Percentiles rank a stretch among this genome's conserved stretches.
Evolutionary conservation across 805 yeast genomes (phyloP).

Genomic region (Candida nanaspora): DNA sequence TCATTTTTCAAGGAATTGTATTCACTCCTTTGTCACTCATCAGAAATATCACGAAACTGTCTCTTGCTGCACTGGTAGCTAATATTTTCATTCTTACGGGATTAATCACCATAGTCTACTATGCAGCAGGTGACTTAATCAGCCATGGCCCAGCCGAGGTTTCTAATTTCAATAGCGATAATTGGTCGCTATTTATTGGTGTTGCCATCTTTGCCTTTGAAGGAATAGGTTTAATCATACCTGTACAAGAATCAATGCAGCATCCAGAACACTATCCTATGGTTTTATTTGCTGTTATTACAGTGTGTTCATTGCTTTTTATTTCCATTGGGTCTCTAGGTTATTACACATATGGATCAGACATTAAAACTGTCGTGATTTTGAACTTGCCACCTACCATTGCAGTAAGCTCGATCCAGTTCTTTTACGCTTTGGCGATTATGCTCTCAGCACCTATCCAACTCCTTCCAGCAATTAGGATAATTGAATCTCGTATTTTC

Average conservation of each 20-base stretch:
- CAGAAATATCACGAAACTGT: constrained; percentile 69
- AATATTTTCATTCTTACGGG: constrained; percentile 65
- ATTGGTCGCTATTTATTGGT: constrained; percentile 70
- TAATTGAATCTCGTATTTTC: constrained; percentile 59
- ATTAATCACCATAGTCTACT: constrained; percentile 54
- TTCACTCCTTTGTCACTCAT: constrained; percentile 65
- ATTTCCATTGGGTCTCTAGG: constrained; percentile 61
- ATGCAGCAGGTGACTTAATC: constrained; percentile 39
- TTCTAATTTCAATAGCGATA: constrained; percentile 43
- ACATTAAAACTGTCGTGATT: constrained; percentile 60
- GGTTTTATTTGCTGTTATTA: constrained; percentile 54
- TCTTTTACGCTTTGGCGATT: constrained; percentile 69
- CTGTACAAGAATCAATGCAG: constrained; percentile 76
- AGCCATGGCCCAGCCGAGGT: constrained; percentile 40
- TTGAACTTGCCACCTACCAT: constrained; percentile 69
- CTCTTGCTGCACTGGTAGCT: constrained; percentile 65
- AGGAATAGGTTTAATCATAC: constrained; percentile 77
- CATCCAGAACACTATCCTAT: constrained; percentile 67
- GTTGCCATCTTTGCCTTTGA: constrained; percentile 86
- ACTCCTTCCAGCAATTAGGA: constrained; percentile 69
- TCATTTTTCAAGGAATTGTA: constrained; percentile 46
- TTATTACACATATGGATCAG: constrained; percentile 59
- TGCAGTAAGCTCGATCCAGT: constrained; percentile 56
- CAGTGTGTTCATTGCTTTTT: constrained; percentile 56
- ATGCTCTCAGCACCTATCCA: constrained; percentile 77